Conservation (phyloP, 805 yeast species). For the Metschnikowia matae region DNA sequence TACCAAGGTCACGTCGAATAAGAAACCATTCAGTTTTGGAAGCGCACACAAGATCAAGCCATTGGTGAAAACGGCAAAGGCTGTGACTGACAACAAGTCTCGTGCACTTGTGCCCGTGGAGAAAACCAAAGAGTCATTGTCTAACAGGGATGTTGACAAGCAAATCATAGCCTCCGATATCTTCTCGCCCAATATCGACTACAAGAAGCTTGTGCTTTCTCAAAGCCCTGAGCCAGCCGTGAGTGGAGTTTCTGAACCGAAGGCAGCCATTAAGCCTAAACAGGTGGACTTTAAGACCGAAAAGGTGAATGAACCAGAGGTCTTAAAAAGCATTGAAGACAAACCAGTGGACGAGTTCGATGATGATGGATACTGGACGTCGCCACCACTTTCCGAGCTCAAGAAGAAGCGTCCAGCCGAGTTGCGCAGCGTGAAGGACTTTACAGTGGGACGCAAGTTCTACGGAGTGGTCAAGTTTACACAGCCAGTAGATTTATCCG, state of each 20-base stretch:
- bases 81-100: not conserved
- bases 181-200: conserved; percentile 58
- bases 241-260: conserved; percentile 4
- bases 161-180: conserved; percentile 69
- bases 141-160: conserved; percentile 48
- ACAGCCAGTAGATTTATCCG: conserved; percentile 78
- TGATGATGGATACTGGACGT: conserved; percentile 81
- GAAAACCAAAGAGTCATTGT: not conserved
- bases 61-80: conserved; percentile 24
- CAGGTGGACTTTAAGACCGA: conserved; percentile 32
- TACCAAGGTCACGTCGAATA: conserved; percentile 23
- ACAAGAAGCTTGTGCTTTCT: conserved; percentile 49
- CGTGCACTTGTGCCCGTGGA: not conserved
- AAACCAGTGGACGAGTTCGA: conserved; percentile 37
- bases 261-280: conserved; percentile 18
- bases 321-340: conserved; percentile 14
- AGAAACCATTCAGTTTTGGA: conserved; percentile 55
- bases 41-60: conserved; percentile 64
- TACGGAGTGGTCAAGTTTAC: conserved; percentile 75
- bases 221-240: conserved; percentile 5
- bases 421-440: conserved; percentile 56
- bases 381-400: conserved; percentile 69
- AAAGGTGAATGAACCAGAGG: conserved; percentile 3
- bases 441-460: conserved; percentile 74
- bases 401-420: conserved; percentile 56